phyloP scores from a whole-genome alignment of 257 asterid genomes.

The Coffea canephora region DNA sequence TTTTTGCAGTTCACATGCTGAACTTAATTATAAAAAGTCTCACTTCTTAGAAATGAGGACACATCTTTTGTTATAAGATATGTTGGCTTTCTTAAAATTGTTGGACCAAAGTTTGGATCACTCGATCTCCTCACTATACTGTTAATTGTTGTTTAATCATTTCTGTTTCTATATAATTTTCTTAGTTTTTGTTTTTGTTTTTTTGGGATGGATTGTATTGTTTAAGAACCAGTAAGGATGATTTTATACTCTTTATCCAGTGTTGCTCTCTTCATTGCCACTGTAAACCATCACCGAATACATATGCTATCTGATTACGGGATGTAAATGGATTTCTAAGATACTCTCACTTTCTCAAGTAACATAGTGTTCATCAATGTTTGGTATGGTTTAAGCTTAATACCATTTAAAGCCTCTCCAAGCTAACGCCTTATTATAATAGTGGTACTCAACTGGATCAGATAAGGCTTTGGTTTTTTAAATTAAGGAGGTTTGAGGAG shows the following conservation, averaged over 20 bases:
- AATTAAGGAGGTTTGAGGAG: neutral
- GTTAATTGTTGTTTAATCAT: too few relatives aligned
- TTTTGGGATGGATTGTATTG: neutral
- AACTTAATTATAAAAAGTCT: neutral
- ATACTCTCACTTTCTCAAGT: neutral
- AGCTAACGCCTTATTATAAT: neutral
- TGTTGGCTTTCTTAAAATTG: neutral
- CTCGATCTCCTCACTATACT: neutral
- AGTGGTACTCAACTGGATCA: neutral
- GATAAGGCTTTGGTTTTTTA: neutral
- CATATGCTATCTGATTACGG: neutral
- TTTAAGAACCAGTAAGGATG: neutral
- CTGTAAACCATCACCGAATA: neutral
- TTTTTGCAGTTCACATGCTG: neutral
- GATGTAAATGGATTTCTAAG: neutral
- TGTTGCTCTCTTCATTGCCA: neutral
- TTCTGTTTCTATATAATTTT: too few relatives aligned
- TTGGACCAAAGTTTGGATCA: neutral
- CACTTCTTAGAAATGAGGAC: neutral
- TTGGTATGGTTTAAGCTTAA: too few relatives aligned
- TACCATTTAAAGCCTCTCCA: neutral
- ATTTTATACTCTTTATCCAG: neutral
- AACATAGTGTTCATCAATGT: too few relatives aligned
- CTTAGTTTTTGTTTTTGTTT: too few relatives aligned
- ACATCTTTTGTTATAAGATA: neutral